phyloP scores from a whole-genome alignment of 2,329 filamentous ascomycete species.

The Coniochaeta hoffmannii region DNA sequence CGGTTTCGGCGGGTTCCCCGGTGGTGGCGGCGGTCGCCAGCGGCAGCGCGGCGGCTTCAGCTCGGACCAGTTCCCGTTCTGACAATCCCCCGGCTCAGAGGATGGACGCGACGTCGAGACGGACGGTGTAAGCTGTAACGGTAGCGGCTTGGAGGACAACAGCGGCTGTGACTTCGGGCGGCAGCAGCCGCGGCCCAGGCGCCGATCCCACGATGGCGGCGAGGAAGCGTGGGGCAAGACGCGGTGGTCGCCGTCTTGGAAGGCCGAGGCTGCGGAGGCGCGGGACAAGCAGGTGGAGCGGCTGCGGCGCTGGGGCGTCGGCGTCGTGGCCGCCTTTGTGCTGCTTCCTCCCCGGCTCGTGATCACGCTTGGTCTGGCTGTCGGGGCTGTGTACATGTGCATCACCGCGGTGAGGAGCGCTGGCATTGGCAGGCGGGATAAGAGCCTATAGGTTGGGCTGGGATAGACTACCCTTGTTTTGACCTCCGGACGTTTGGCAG shows the following conservation, averaged over 20 bases:
- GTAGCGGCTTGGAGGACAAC: slow-evolving; percentile 11
- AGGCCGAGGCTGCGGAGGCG: slow-evolving; percentile 21
- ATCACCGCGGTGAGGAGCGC: slow-evolving; percentile 12
- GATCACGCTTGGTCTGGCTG: slow-evolving; percentile 24
- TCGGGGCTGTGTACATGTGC: slow-evolving; percentile 33
- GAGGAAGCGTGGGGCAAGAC: slow-evolving; percentile 14
- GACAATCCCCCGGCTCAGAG: slow-evolving; percentile 30
- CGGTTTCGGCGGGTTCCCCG: slow-evolving; percentile 34
- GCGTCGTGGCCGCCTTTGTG: slow-evolving; percentile 34
- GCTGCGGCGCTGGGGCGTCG: slow-evolving; percentile 34
- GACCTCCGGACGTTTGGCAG: background rate
- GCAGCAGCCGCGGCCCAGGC: background rate
- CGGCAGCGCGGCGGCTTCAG: slow-evolving; percentile 24
- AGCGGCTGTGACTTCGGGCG: background rate
- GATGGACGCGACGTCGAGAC: slow-evolving; percentile 21
- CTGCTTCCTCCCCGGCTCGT: slow-evolving; percentile 38
- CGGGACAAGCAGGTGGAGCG: slow-evolving; percentile 31
- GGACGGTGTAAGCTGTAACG: slow-evolving; percentile 17
- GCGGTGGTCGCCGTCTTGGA: slow-evolving; percentile 12
- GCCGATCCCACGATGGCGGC: slow-evolving; percentile 8
- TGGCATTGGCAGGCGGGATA: background rate
- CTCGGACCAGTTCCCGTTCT: slow-evolving; percentile 34
- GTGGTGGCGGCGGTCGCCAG: slow-evolving; percentile 36
- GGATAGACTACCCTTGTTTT: background rate
- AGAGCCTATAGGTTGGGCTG: background rate